A percentile compares a stretch with the other conserved stretches of the same genome.
phyloP scores from a whole-genome alignment of 306 rosid species.

The Ochetophila trinervis region DNA sequence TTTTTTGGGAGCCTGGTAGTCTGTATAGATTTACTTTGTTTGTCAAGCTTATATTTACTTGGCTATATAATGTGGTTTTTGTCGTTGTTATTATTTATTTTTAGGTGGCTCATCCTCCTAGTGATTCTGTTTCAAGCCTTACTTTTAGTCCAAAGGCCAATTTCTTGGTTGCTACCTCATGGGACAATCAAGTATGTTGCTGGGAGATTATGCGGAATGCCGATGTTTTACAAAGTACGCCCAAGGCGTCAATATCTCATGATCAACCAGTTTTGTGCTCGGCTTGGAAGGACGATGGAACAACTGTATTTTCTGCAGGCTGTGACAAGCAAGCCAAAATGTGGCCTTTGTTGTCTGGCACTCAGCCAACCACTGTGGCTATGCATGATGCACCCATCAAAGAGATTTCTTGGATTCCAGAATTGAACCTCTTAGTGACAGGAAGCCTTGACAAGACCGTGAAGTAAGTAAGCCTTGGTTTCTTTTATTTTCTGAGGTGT shows the following conservation, averaged over 20 bases:
- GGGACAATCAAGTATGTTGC: conserved; percentile 71
- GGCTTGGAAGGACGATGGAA: conserved; percentile 86
- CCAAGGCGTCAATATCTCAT: conserved; percentile 51
- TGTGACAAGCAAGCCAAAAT: conserved; percentile 88
- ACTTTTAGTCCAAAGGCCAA: conserved; percentile 68
- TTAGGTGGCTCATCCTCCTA: conserved; percentile 68
- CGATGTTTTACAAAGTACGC: conserved; percentile 24
- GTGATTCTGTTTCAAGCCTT: conserved; percentile 63
- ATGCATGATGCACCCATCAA: conserved; percentile 78
- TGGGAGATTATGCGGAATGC: conserved; percentile 46
- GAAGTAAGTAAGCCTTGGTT: conserved; percentile 57
- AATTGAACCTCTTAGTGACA: conserved; percentile 62
- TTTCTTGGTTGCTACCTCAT: conserved; percentile 67
- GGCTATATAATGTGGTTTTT: background rate
- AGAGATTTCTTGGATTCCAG: conserved; percentile 82
- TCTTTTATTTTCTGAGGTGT: too few species aligned
- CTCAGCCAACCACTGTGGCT: conserved; percentile 68
- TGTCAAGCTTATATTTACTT: too few species aligned
- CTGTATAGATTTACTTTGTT: too few species aligned
- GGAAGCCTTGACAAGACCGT: conserved; percentile 86
- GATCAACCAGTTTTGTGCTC: conserved; percentile 77
- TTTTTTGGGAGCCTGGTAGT: too few species aligned
- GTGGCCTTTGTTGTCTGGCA: conserved; percentile 77
- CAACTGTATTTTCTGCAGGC: conserved; percentile 82
- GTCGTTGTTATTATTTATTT: background rate